Conservation (phyloP, 306 rosid genomes). For the Senna siamea region DNA sequence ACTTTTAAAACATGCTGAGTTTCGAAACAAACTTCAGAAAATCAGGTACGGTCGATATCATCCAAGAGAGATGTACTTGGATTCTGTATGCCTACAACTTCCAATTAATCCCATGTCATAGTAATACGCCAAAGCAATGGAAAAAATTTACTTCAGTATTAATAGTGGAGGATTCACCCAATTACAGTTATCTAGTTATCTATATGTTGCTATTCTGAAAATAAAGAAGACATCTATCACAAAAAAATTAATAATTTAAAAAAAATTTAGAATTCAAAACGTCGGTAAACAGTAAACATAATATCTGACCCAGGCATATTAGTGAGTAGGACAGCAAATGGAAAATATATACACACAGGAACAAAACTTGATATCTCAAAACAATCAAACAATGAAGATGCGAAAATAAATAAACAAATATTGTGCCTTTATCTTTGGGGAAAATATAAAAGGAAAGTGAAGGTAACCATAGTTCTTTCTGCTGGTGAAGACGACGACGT, state of each 20-base stretch:
- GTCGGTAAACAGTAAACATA: neutral
- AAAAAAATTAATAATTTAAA: neutral
- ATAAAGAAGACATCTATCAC: neutral
- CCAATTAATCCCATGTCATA: neutral
- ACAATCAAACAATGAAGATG: neutral
- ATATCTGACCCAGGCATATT: neutral
- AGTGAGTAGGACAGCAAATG: neutral
- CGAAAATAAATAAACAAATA: too few species aligned
- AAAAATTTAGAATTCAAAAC: neutral
- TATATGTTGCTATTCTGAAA: neutral
- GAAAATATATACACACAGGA: neutral
- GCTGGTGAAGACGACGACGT: conserved; percentile 57
- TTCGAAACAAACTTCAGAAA: neutral
- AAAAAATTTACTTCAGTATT: neutral
- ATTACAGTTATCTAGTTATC: neutral
- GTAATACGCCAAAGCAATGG: neutral
- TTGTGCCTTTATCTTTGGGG: neutral
- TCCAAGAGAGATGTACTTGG: neutral
- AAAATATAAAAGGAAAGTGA: neutral
- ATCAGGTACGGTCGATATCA: neutral
- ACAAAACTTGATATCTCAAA: neutral
- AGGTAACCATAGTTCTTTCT: conserved; percentile 73
- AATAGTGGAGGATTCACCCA: neutral
- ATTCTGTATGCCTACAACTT: neutral
- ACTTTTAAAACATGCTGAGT: neutral